A percentile compares a stretch with the other conserved stretches of the same genome.
phyloP scores from a whole-genome alignment of 257 asterid species.

The Coffea eugenioides region DNA sequence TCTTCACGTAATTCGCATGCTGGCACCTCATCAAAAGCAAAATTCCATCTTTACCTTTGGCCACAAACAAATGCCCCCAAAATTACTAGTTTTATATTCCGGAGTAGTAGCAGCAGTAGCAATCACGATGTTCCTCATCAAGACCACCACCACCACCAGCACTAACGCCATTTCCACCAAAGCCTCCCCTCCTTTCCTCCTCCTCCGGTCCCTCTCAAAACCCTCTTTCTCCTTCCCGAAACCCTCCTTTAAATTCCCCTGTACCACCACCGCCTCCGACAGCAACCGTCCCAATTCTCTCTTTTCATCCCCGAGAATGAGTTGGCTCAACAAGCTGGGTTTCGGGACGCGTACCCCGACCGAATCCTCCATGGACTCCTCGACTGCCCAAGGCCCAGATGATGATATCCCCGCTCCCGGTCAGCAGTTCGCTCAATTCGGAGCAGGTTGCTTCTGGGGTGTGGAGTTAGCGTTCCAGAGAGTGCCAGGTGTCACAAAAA shows the following conservation, averaged over 20 bases:
- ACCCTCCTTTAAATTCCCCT: slow-evolving; percentile 27
- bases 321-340: slow-evolving; percentile 75
- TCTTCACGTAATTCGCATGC: slow-evolving; percentile 2
- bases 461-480: slow-evolving; percentile 90
- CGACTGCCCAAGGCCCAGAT: slow-evolving; percentile 74
- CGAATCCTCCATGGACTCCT: slow-evolving; percentile 44
- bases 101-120: not conserved
- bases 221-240: slow-evolving; percentile 36
- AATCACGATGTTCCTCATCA: slow-evolving; percentile 42
- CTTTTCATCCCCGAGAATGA: slow-evolving; percentile 43
- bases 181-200: slow-evolving; percentile 35
- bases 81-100: not conserved
- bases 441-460: slow-evolving; percentile 98
- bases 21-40: not conserved
- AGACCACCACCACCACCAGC: slow-evolving; percentile 16
- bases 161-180: slow-evolving; percentile 34
- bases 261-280: slow-evolving; percentile 16
- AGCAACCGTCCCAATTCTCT: slow-evolving; percentile 20
- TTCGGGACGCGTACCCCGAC: slow-evolving; percentile 64
- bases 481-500: slow-evolving; percentile 74
- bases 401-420: slow-evolving; percentile 75
- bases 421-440: slow-evolving; percentile 80
- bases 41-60: not conserved
- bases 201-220: slow-evolving; percentile 33
- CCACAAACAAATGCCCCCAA: not conserved